Conservation (phyloP, 768 basidiomycete species). For the Leccinum disarticulatum region DNA sequence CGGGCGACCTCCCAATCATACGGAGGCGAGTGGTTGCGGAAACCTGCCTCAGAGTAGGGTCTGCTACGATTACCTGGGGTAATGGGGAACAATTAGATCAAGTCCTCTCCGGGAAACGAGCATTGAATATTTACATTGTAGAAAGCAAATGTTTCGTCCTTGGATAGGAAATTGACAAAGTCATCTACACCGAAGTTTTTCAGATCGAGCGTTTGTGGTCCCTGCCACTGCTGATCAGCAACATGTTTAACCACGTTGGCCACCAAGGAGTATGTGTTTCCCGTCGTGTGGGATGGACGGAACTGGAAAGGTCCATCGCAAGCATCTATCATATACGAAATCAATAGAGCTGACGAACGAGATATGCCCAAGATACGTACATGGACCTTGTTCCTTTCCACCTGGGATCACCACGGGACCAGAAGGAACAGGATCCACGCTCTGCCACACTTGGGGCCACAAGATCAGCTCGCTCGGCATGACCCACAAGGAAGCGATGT, state of each 20-base stretch:
- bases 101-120: neutral
- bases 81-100: neutral
- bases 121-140: constrained; percentile 2
- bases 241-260: constrained; percentile 5
- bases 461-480: neutral
- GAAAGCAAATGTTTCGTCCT: neutral
- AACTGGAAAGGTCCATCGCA: constrained; percentile 1
- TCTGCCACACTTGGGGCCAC: neutral
- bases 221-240: neutral
- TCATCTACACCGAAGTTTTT: neutral
- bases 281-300: constrained; percentile 7
- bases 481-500: neutral
- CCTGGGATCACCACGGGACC: neutral
- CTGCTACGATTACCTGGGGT: constrained; percentile 8
- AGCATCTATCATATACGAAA: constrained; percentile 1
- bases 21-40: constrained; percentile 10
- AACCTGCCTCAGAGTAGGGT: constrained; percentile 9
- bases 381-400: neutral
- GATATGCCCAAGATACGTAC: neutral
- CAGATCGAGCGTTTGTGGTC: neutral
- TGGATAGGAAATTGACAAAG: neutral
- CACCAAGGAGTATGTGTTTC: constrained; percentile 9
- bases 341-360: neutral
- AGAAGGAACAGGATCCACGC: neutral
- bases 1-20: neutral